These are phyloP conservation scores for Ilex aquifolium DNA, from an alignment of 257 asterid genomes.

Conservation along the genomic window DNA sequence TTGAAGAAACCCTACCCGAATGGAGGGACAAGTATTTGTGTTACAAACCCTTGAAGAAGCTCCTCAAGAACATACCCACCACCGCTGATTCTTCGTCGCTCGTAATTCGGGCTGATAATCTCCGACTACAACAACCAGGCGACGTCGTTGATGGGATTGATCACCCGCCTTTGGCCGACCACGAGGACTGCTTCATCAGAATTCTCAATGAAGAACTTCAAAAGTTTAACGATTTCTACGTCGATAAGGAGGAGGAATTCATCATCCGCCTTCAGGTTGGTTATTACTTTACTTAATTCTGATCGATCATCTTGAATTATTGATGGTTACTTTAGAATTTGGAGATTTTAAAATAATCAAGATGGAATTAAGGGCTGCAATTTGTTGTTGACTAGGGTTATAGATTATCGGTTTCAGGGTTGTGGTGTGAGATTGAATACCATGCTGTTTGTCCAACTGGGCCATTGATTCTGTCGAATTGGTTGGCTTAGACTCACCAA, in stretches of 20 bases:
- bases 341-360: no score
- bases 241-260: slow-evolving; percentile 90
- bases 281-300: background rate
- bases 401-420: no score
- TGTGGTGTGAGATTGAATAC: no score
- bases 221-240: slow-evolving; percentile 92
- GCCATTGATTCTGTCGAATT: no score
- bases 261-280: slow-evolving; percentile 79
- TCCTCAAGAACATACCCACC: slow-evolving; percentile 52
- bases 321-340: no score
- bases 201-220: slow-evolving; percentile 64
- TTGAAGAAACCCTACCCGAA: slow-evolving; percentile 79
- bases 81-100: slow-evolving; percentile 11
- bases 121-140: background rate
- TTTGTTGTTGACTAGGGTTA: no score
- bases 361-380: no score
- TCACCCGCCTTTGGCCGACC: slow-evolving; percentile 25
- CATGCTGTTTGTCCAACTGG: no score
- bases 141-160: background rate
- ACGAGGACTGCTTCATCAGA: slow-evolving; percentile 67
- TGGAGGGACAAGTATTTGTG: slow-evolving; percentile 89
- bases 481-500: no score
- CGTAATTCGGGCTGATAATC: background rate
- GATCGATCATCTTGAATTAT: background rate
- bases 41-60: slow-evolving; percentile 84